Percentiles rank a stretch among this genome's conserved stretches.
These are phyloP conservation scores for Starmerella powellii DNA, from an alignment of 805 yeast species.

Conservation along the genomic window DNA sequence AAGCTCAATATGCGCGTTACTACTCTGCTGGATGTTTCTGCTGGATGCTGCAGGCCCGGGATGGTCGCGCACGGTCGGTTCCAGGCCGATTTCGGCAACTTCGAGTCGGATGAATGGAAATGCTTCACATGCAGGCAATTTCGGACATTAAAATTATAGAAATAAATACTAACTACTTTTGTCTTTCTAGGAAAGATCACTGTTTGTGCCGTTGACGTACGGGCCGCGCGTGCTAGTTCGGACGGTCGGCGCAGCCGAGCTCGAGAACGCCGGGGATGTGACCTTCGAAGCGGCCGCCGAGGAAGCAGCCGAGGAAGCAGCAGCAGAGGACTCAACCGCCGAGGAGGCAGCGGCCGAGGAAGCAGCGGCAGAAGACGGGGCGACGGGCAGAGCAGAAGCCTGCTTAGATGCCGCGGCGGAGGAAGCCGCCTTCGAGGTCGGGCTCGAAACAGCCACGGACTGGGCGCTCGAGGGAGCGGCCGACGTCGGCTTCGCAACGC, in stretches of 20 bases:
- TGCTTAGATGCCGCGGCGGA: neutral
- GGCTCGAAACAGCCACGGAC: conserved; percentile 4
- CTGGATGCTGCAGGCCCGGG: too few species aligned
- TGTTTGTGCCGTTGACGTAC: neutral
- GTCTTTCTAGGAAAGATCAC: neutral
- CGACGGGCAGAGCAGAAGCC: neutral
- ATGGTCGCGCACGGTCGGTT: too few species aligned
- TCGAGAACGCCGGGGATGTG: conserved; percentile 2
- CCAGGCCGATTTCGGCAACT: neutral
- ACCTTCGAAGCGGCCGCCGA: conserved; percentile 3
- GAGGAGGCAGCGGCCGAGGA: conserved; percentile 2
- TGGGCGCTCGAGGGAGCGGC: conserved; percentile 1
- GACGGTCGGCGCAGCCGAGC: conserved; percentile 3
- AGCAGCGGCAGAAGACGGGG: neutral
- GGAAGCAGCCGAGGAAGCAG: neutral
- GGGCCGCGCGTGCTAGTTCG: neutral
- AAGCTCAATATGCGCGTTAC: too few species aligned
- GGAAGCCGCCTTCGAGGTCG: neutral
- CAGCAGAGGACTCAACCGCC: neutral
- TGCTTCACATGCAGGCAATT: too few species aligned
- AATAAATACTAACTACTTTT: neutral
- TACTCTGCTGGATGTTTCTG: too few species aligned
- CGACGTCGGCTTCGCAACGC: conserved; percentile 3
- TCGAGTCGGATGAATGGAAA: too few species aligned
- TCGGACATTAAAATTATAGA: neutral